phyloP scores from a whole-genome alignment of 192 early-diverging fungal species.

The Funneliformis geosporum region DNA sequence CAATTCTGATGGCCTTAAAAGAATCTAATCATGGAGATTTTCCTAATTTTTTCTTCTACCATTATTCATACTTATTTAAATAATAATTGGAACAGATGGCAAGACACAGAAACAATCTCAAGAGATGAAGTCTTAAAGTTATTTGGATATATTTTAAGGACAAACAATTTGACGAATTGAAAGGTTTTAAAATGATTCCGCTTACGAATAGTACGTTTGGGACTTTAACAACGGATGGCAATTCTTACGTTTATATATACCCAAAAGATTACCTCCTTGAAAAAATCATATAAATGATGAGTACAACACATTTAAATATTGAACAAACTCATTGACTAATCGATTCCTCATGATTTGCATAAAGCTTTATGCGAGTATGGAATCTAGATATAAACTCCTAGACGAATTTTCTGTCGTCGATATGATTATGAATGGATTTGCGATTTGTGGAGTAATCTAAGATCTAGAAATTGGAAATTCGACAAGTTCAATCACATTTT shows the following conservation, averaged over 20 bases:
- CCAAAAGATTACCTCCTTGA: neutral
- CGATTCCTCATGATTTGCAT: neutral
- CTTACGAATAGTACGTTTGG: neutral
- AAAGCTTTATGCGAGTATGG: neutral
- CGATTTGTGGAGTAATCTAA: neutral
- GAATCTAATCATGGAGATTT: neutral
- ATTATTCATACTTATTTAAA: neutral
- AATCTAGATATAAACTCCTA: slow-evolving; percentile 3
- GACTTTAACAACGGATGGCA: neutral
- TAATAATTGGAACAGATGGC: neutral
- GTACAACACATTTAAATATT: neutral
- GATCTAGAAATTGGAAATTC: neutral
- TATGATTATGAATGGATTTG: slow-evolving; percentile 17
- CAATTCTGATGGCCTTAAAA: neutral
- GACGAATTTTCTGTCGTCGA: neutral
- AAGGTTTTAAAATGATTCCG: neutral
- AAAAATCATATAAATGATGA: neutral
- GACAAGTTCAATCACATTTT: neutral
- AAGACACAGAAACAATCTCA: neutral
- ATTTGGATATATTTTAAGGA: neutral
- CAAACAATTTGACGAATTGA: neutral
- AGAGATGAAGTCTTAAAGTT: neutral
- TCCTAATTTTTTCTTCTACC: neutral
- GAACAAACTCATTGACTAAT: slow-evolving; percentile 17
- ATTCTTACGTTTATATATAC: slow-evolving; percentile 1